These are phyloP conservation scores for Rubia balearica DNA, from an alignment of 305 asterid species.

Conservation along the genomic window DNA sequence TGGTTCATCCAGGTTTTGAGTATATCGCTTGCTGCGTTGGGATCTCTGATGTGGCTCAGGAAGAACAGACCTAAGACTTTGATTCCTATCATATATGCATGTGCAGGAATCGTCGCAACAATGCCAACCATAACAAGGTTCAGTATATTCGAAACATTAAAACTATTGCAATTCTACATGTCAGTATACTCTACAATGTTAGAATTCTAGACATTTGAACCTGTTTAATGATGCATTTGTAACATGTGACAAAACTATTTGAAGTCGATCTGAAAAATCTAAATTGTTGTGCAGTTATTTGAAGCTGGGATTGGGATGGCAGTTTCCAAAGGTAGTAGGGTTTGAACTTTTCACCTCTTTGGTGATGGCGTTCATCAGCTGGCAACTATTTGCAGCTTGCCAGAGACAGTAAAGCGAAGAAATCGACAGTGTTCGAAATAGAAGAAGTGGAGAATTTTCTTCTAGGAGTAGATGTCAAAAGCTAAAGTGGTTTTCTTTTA, in stretches of 20 bases:
- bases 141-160: background rate
- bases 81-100: conserved; percentile 79
- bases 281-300: conserved; percentile 53
- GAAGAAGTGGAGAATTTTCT: background rate
- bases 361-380: conserved; percentile 88
- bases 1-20: conserved; percentile 56
- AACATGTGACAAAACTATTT: background rate
- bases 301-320: conserved; percentile 84
- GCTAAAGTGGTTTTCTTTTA: background rate
- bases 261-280: background rate
- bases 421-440: background rate
- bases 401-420: conserved; percentile 70
- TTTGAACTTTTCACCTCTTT: conserved; percentile 82
- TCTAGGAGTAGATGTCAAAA: background rate
- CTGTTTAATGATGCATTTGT: background rate
- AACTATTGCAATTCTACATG: too few relatives aligned
- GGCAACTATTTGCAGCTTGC: conserved; percentile 86
- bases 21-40: conserved; percentile 86
- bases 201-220: too few relatives aligned
- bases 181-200: too few relatives aligned
- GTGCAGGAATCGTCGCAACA: conserved; percentile 83
- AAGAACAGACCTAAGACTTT: conserved; percentile 89
- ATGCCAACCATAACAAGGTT: conserved; percentile 96
- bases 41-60: conserved; percentile 93
- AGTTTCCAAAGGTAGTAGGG: conserved; percentile 77